phyloP scores from a whole-genome alignment of 257 asterid genomes.

The Coffea eugenioides region DNA sequence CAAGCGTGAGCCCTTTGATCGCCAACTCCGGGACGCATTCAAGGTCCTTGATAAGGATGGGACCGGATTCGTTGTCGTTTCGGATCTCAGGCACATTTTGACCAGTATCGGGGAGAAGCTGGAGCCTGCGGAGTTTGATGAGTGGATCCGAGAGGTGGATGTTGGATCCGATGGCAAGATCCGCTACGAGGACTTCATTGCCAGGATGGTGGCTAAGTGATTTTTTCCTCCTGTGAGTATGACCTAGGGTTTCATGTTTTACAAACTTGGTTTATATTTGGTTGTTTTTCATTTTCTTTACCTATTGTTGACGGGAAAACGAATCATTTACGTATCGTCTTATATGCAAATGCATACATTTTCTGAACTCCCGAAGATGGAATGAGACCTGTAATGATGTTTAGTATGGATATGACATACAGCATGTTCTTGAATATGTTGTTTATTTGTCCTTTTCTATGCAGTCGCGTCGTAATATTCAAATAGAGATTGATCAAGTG shows the following conservation, averaged over 20 bases:
- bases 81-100: conserved; percentile 89
- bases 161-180: conserved; percentile 94
- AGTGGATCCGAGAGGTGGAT: conserved; percentile 99
- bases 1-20: conserved; percentile 96
- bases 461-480: not conserved
- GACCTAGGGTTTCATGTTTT: not conserved
- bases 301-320: not conserved
- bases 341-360: not conserved
- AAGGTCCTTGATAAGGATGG: conserved; percentile 88
- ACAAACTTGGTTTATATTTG: not conserved
- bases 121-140: conserved; percentile 90
- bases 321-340: not conserved
- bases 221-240: conserved; percentile 24
- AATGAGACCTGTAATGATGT: not conserved
- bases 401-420: not conserved
- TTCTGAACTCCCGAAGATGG: no score
- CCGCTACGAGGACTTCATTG: conserved; percentile 85
- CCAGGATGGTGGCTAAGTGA: conserved; percentile 92
- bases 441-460: not conserved
- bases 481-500: not conserved
- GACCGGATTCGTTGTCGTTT: conserved; percentile 70
- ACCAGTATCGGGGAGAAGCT: conserved; percentile 90
- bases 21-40: conserved; percentile 92
- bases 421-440: not conserved
- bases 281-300: not conserved